Evolutionary conservation across 73 alveolate genomes (phyloP).

Genomic region (Paramecium biaurelia): DNA sequence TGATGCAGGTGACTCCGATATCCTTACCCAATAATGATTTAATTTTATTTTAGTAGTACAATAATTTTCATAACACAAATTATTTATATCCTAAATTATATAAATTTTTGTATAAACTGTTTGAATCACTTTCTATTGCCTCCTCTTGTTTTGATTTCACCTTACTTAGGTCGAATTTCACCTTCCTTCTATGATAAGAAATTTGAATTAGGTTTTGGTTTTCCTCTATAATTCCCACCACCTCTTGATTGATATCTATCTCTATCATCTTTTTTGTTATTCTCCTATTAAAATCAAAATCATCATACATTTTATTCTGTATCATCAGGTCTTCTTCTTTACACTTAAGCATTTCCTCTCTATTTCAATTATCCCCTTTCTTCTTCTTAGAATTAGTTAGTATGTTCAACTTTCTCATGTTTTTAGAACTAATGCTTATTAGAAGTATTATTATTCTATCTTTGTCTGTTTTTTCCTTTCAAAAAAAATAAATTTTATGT

Average conservation of each 20-base stretch:
- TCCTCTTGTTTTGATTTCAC: not conserved
- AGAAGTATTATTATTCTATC: not conserved
- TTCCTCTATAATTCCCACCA: not conserved
- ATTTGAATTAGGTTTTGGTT: not conserved
- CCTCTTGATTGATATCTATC: not conserved
- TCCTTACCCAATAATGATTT: conserved; percentile 30
- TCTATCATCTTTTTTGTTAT: not conserved
- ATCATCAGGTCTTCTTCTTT: not conserved
- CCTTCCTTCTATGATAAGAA: not conserved
- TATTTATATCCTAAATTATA: not conserved
- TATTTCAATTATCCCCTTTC: not conserved
- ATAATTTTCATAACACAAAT: not conserved
- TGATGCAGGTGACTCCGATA: conserved; percentile 93
- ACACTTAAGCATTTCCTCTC: not conserved
- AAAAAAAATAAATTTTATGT: not conserved
- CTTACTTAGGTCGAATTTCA: not conserved
- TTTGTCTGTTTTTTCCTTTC: not conserved
- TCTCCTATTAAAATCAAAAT: not conserved
- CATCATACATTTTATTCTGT: not conserved
- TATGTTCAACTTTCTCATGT: not conserved
- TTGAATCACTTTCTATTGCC: not conserved
- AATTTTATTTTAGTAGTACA: not conserved
- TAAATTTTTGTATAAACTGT: not conserved
- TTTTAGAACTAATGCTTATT: not conserved
- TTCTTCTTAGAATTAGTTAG: not conserved